Conservation (phyloP, 1,284 basidiomycete genomes). For the Spongispora temasekensis region DNA sequence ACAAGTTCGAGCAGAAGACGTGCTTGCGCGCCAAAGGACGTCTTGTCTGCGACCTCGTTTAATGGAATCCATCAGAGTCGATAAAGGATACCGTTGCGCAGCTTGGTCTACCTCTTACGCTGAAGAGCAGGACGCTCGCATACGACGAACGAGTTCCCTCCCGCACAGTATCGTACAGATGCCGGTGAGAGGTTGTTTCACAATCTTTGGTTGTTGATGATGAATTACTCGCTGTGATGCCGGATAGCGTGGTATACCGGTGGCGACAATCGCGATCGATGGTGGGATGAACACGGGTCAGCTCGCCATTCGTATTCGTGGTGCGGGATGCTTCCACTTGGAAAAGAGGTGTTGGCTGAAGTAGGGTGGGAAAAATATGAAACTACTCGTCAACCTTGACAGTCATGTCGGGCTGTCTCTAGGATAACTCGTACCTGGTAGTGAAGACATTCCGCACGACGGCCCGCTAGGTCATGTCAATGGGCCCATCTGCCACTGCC, state of each 20-base stretch:
- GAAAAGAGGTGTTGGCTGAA: conserved; percentile 79
- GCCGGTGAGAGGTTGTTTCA: conserved; percentile 65
- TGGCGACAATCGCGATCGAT: conserved; percentile 97
- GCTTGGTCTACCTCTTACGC: conserved; percentile 91
- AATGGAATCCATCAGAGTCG: conserved; percentile 59
- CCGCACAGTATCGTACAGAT: conserved; percentile 98
- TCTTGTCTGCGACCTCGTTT: conserved; percentile 76
- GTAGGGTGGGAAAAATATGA: conserved; percentile 89
- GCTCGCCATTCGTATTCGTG: conserved; percentile 88
- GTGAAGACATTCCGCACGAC: too few relatives aligned
- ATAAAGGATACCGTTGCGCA: conserved; percentile 53
- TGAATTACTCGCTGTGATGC: conserved; percentile 1
- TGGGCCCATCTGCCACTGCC: too few relatives aligned
- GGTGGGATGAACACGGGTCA: conserved; percentile 94
- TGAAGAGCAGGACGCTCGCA: conserved; percentile 92
- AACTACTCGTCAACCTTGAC: too few relatives aligned
- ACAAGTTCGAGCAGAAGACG: conserved; percentile 91
- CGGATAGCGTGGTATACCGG: conserved; percentile 87
- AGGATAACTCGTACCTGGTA: too few relatives aligned
- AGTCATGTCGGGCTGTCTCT: too few relatives aligned
- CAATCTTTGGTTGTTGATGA: too few relatives aligned
- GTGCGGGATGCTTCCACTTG: conserved; percentile 79
- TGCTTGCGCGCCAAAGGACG: conserved; percentile 65
- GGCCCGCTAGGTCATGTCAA: too few relatives aligned
- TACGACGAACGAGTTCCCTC: conserved; percentile 98